Conservation (phyloP, 2,329 filamentous ascomycete genomes). For the Monilinia vaccinii-corymbosi region DNA sequence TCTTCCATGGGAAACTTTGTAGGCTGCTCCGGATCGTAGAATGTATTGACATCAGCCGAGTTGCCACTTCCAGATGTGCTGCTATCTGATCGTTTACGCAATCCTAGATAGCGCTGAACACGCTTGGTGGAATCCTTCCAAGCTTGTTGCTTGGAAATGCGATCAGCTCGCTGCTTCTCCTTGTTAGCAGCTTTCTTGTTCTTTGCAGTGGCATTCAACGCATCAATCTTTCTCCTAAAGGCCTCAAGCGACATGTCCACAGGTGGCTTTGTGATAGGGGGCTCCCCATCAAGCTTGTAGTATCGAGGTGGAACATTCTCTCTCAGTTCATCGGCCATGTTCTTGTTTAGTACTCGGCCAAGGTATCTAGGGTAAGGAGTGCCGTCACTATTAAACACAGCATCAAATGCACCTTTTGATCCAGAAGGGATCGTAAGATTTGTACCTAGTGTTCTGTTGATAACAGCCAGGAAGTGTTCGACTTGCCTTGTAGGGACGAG, state of each 20-base stretch:
- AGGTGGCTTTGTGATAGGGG: conserved; percentile 25
- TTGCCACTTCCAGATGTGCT: conserved; percentile 12
- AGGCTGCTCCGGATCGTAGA: conserved; percentile 37
- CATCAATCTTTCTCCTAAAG: conserved; percentile 47
- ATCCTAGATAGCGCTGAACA: conserved; percentile 61
- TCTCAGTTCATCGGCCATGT: conserved; percentile 22
- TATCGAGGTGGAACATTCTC: conserved; percentile 27
- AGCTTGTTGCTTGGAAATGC: conserved; percentile 39
- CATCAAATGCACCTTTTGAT: conserved; percentile 45
- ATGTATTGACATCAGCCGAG: conserved; percentile 21
- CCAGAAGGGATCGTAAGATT: conserved; percentile 48
- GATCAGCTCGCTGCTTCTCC: conserved; percentile 40
- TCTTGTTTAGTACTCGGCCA: conserved; percentile 42
- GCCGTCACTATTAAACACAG: conserved; percentile 51
- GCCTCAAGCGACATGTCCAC: conserved; percentile 33
- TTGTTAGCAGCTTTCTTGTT: conserved; percentile 36
- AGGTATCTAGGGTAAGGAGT: conserved; percentile 61
- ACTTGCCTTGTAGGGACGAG: conserved; percentile 62
- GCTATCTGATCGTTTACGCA: conserved; percentile 36
- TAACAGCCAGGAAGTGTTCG: conserved; percentile 49
- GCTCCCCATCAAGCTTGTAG: conserved; percentile 23
- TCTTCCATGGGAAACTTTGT: conserved; percentile 40
- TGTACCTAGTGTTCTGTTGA: conserved; percentile 51
- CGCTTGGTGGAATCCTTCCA: conserved; percentile 51
- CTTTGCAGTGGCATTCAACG: conserved; percentile 40